Percentiles rank a stretch among this genome's conserved stretches.
phyloP scores from a whole-genome alignment of 2,329 filamentous ascomycete species.

The Cryphonectria carpinicola region DNA sequence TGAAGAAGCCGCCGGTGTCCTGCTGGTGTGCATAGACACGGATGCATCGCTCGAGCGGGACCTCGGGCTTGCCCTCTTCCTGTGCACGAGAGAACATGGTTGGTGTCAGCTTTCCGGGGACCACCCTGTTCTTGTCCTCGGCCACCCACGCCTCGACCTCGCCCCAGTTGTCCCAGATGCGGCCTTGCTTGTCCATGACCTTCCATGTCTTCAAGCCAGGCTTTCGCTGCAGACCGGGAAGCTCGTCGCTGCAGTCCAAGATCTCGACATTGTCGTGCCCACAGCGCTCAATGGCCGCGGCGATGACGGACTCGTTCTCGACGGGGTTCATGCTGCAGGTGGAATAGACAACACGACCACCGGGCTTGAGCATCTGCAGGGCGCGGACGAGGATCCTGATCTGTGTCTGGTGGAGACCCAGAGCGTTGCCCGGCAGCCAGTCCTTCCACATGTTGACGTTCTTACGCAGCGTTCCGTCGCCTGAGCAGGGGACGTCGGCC shows the following conservation, averaged over 20 bases:
- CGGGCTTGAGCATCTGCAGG: conserved; percentile 93
- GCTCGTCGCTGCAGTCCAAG: conserved; percentile 77
- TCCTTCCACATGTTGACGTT: conserved; percentile 94
- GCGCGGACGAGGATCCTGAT: conserved; percentile 88
- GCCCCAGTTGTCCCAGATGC: conserved; percentile 80
- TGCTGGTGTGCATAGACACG: conserved; percentile 93
- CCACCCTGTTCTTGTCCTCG: conserved; percentile 58
- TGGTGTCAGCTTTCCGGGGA: conserved; percentile 71
- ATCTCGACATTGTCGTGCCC: conserved; percentile 81
- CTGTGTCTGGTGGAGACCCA: conserved; percentile 87
- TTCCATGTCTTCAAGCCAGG: conserved; percentile 83
- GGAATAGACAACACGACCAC: conserved; percentile 93
- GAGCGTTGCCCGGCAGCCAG: conserved; percentile 84
- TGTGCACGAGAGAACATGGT: conserved; percentile 79
- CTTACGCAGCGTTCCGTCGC: conserved; percentile 92
- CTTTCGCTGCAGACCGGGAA: conserved; percentile 76
- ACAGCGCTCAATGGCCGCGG: conserved; percentile 85
- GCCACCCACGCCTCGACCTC: conserved; percentile 72
- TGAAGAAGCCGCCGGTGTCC: conserved; percentile 97
- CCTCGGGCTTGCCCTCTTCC: conserved; percentile 56
- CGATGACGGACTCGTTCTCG: conserved; percentile 92
- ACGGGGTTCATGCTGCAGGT: conserved; percentile 99
- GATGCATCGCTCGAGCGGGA: conserved; percentile 89
- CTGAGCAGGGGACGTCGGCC: conserved; percentile 95
- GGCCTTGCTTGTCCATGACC: conserved; percentile 84